Evolutionary conservation across 2,329 filamentous ascomycete genomes (phyloP), one percentile per base, ranked within the genome.

Genomic region (Talaromyces sp.): DNA sequence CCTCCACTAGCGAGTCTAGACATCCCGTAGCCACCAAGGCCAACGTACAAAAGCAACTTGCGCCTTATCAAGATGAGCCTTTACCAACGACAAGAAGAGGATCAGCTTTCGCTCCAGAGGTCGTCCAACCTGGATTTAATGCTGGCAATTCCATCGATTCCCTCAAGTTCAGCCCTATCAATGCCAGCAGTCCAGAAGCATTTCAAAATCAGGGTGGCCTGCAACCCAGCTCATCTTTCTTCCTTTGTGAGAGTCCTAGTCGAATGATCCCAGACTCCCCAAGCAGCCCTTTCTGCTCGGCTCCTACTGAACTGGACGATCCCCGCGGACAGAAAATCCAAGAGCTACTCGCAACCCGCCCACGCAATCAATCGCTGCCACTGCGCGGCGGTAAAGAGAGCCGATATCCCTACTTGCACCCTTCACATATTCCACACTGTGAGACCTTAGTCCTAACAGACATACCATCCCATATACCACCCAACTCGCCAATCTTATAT

Each of bases 401-500:
- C 39, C 58, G 62, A 29, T 65, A 70, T 16, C 65, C 65, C 2
- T 70, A 66, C 49, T 68, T 85, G 8, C 82, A 85, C 62, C 82
- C 83, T 13, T 80, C 76, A 10, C 79, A 81, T 70, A 67, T 85
- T 3, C 78, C 82, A 10, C 77, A 80, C 45, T 62, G 85, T 8
- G 75, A 77, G 46, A 83, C 80, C 0, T 64, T 86, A 4, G 75
- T 84, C 2, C 68, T 86, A 40, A 85, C 82, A 1, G 77, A 82
- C 54, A 76, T 86, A 1, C 83, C 84, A 0, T 72, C 69, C 4
- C 69, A 73, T 36, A 69, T 76, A 4, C 66, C 69, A 5, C 61
- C 65, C 8, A 74, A 74, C 22, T 77, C 77, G 2, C 61, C 71
- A 1, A 69, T 82, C 16, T 55, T 75, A 4, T 56, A 71, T 11